These are phyloP conservation scores for Boletus patriciae DNA, from an alignment of 768 basidiomycete species.

Conservation along the genomic window DNA sequence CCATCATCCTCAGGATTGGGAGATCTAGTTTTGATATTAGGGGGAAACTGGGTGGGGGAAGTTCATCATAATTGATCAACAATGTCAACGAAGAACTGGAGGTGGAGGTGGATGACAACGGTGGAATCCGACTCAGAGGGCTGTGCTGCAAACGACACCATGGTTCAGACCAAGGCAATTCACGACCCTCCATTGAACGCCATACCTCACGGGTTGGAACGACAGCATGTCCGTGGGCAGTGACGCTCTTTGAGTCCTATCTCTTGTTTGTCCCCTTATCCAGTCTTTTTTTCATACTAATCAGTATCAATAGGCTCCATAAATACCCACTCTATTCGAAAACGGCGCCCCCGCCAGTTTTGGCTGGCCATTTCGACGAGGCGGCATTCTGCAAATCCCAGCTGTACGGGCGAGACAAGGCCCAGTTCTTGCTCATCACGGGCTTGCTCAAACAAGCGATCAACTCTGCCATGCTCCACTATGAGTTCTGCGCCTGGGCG, in stretches of 20 bases:
- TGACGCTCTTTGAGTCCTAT: constrained; percentile 85
- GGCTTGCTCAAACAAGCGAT: constrained; percentile 71
- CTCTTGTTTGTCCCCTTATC: constrained; percentile 60
- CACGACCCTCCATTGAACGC: no score
- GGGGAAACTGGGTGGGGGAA: constrained; percentile 30
- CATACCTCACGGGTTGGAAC: no score
- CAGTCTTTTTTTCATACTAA: background rate
- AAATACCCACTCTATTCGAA: constrained; percentile 87
- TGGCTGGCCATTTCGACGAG: constrained; percentile 64
- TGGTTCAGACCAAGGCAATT: no score
- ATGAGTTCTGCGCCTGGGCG: constrained; percentile 78
- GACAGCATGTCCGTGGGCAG: constrained; percentile 67
- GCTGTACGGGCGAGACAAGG: constrained; percentile 88
- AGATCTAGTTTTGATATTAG: constrained; percentile 32
- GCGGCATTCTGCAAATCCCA: constrained; percentile 88
- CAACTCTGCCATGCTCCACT: constrained; percentile 69
- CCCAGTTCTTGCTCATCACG: constrained; percentile 73
- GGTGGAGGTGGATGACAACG: constrained; percentile 6
- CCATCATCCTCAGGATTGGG: constrained; percentile 35
- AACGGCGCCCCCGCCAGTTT: constrained; percentile 64
- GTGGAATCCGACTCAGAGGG: constrained; percentile 14
- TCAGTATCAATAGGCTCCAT: constrained; percentile 46
- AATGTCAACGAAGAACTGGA: constrained; percentile 20
- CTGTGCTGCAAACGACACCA: no score
- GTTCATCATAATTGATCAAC: constrained; percentile 26